phyloP scores from a whole-genome alignment of 805 yeast species.

The Ogataea wickerhamii region DNA sequence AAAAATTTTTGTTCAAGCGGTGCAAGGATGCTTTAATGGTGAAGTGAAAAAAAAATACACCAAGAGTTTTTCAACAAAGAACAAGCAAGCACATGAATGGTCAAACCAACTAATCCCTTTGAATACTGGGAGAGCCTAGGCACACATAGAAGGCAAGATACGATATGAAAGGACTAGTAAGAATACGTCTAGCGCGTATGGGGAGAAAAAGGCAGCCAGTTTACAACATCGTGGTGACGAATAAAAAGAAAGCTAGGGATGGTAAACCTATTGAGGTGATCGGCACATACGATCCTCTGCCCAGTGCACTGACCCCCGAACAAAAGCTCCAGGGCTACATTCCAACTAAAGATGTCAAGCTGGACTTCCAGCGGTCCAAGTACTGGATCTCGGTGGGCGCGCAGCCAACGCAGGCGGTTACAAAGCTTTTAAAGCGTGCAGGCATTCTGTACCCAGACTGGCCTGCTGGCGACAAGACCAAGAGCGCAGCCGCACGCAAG shows the following conservation, averaged over 20 bases:
- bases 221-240: slow-evolving; percentile 88
- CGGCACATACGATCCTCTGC: slow-evolving; percentile 88
- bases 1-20: too few species aligned
- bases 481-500: slow-evolving; percentile 18
- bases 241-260: slow-evolving; percentile 73
- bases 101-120: too few species aligned
- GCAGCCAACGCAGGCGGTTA: slow-evolving; percentile 82
- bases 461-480: slow-evolving; percentile 45
- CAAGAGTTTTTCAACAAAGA: too few species aligned
- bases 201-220: slow-evolving; percentile 86
- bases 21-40: too few species aligned
- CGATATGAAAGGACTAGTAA: slow-evolving; percentile 68
- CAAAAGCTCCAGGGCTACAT: slow-evolving; percentile 52
- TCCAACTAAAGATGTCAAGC: slow-evolving; percentile 71
- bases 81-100: too few species aligned
- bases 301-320: slow-evolving; percentile 61
- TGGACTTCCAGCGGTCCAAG: slow-evolving; percentile 85
- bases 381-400: slow-evolving; percentile 99
- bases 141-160: too few species aligned
- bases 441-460: slow-evolving; percentile 61
- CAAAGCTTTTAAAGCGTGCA: slow-evolving; percentile 70
- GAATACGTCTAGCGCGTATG: slow-evolving; percentile 88
- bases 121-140: too few species aligned
- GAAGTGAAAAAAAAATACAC: too few species aligned
- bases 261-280: slow-evolving; percentile 89